These are phyloP conservation scores for Leonotis leonurus DNA, from an alignment of 257 asterid species.

Conservation along the genomic window DNA sequence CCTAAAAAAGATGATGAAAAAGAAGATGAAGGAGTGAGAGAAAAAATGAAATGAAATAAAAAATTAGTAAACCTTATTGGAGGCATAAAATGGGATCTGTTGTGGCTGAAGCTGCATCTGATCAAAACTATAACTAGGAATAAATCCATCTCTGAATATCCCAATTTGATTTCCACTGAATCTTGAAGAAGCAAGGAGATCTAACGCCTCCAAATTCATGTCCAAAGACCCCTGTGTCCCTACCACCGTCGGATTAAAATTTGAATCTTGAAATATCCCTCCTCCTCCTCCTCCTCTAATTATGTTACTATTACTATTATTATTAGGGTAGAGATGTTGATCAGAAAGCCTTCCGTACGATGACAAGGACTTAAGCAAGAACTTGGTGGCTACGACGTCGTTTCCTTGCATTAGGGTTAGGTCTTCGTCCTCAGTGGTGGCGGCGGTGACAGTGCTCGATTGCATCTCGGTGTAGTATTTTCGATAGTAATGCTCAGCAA, in stretches of 20 bases:
- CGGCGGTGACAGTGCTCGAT: constrained; percentile 27
- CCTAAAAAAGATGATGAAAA: not conserved
- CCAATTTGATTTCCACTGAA: constrained; percentile 36
- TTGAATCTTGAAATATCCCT: constrained; percentile 29
- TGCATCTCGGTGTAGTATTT: constrained; percentile 39
- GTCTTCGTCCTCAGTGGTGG: constrained; percentile 28
- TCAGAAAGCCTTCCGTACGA: constrained; percentile 28
- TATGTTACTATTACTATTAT: too few relatives aligned
- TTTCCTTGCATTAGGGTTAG: not conserved
- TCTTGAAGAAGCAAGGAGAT: constrained; percentile 62
- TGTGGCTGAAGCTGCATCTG: constrained; percentile 37
- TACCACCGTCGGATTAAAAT: constrained; percentile 28
- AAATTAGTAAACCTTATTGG: constrained; percentile 39
- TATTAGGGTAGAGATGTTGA: constrained; percentile 18
- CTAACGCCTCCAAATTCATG: constrained; percentile 55
- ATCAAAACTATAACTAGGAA: constrained; percentile 32
- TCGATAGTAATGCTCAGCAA: constrained; percentile 32
- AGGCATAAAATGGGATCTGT: constrained; percentile 27
- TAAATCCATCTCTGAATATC: constrained; percentile 19
- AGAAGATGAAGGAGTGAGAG: not conserved
- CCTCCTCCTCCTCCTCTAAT: too few relatives aligned
- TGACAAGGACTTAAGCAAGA: constrained; percentile 38
- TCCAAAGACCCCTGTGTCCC: constrained; percentile 26
- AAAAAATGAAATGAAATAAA: not conserved
- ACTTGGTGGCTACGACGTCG: constrained; percentile 17